phyloP scores from a whole-genome alignment of 805 yeast genomes.

The Scheffersomyces coipomensis region DNA sequence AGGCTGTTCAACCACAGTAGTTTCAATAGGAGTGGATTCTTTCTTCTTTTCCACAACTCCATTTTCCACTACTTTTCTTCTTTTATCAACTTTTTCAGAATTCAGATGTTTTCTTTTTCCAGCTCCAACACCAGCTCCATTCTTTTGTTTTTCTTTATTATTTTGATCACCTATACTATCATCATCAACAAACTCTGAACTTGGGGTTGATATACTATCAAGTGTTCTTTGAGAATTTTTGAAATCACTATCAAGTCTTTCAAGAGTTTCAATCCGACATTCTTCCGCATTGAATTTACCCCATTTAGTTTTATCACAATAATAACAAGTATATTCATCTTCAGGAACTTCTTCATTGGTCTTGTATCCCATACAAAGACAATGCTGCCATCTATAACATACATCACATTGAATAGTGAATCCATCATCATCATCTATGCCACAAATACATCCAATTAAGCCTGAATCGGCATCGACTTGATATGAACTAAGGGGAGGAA shows the following conservation, averaged over 20 bases:
- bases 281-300: slow-evolving; percentile 40
- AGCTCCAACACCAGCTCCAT: background rate
- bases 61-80: slow-evolving; percentile 9
- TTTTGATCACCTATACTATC: slow-evolving; percentile 33
- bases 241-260: slow-evolving; percentile 28
- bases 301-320: slow-evolving; percentile 56
- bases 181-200: slow-evolving; percentile 6
- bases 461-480: slow-evolving; percentile 82
- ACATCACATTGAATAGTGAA: slow-evolving; percentile 92
- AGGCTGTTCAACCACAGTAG: background rate
- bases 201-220: too few relatives aligned
- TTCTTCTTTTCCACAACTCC: slow-evolving; percentile 2
- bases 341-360: slow-evolving; percentile 79
- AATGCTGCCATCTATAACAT: slow-evolving; percentile 94
- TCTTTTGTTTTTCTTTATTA: slow-evolving; percentile 16
- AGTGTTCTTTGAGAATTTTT: slow-evolving; percentile 7
- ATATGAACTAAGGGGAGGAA: slow-evolving; percentile 44
- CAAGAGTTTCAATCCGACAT: slow-evolving; percentile 29
- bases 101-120: slow-evolving; percentile 19
- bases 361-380: slow-evolving; percentile 79
- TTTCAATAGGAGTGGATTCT: background rate
- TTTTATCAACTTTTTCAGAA: slow-evolving; percentile 10
- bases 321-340: slow-evolving; percentile 69
- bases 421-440: slow-evolving; percentile 84
- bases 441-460: slow-evolving; percentile 85